Evolutionary conservation across 2,329 filamentous ascomycete genomes (phyloP).

Genomic region (Fusarium chlamydosporum): DNA sequence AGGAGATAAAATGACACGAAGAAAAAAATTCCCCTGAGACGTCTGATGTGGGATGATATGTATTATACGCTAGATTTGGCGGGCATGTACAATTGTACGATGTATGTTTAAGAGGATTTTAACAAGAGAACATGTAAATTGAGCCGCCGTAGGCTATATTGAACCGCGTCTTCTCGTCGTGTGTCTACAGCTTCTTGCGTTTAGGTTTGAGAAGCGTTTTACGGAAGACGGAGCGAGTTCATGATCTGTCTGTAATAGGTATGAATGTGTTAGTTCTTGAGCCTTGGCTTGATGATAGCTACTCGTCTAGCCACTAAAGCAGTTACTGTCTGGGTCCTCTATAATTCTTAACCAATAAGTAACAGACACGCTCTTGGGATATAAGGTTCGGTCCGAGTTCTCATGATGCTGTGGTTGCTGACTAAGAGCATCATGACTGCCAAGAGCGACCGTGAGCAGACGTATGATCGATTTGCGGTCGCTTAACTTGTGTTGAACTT

Average conservation of each 20-base stretch:
- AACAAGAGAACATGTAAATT: slow-evolving; percentile 45
- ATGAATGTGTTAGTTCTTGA: not conserved
- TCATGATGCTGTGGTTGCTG: slow-evolving; percentile 35
- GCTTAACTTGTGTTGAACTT: not conserved
- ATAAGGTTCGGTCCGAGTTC: not conserved
- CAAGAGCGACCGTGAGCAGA: slow-evolving; percentile 22
- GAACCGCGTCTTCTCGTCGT: not conserved
- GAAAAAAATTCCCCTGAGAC: not conserved
- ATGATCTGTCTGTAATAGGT: not conserved
- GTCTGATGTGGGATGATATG: slow-evolving; percentile 38
- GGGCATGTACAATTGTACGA: slow-evolving; percentile 49
- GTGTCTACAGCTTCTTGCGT: not conserved
- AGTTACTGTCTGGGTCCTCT: not conserved
- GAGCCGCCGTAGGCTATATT: slow-evolving; percentile 18
- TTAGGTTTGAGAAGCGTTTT: not conserved
- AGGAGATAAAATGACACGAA: slow-evolving; percentile 43
- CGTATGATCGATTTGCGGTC: slow-evolving; percentile 21
- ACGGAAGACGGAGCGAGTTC: not conserved
- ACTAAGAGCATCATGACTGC: slow-evolving; percentile 42
- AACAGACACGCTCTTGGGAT: not conserved
- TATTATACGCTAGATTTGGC: slow-evolving; percentile 46
- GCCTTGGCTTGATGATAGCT: not conserved
- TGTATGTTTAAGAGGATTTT: slow-evolving; percentile 47
- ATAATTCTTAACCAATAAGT: not conserved
- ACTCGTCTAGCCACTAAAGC: not conserved